Conservation (phyloP, 495 filamentous ascomycete genomes). For the Trichoderma asperelloides region DNA sequence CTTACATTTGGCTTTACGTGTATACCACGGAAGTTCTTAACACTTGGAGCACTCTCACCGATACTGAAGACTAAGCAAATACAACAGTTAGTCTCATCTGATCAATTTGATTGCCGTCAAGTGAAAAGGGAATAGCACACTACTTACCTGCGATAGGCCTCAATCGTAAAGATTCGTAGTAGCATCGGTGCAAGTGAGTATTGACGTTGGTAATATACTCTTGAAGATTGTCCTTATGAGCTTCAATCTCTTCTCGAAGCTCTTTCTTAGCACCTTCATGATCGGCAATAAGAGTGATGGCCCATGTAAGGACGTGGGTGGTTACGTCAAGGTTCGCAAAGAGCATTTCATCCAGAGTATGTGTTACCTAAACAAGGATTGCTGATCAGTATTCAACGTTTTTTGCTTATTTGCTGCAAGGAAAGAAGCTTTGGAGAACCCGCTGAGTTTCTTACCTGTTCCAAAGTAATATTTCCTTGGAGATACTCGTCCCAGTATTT, state of each 20-base stretch:
- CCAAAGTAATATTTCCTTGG: too few relatives aligned
- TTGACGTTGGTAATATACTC: conserved; percentile 16
- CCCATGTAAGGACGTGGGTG: conserved; percentile 29
- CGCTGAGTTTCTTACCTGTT: too few relatives aligned
- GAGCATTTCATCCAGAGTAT: conserved; percentile 37
- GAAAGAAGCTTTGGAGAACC: too few relatives aligned
- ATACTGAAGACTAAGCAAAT: too few relatives aligned
- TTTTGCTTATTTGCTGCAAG: not conserved
- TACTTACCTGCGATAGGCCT: not conserved
- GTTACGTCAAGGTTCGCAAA: conserved; percentile 42
- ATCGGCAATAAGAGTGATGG: conserved; percentile 29
- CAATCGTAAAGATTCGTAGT: not conserved
- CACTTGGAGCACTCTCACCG: too few relatives aligned
- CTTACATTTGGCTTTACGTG: too few relatives aligned
- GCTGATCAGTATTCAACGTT: not conserved
- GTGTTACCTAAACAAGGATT: conserved; percentile 18
- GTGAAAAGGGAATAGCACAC: conserved; percentile 16
- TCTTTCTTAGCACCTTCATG: conserved; percentile 20
- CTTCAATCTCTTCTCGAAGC: conserved; percentile 19
- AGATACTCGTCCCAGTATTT: too few relatives aligned
- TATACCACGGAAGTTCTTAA: too few relatives aligned
- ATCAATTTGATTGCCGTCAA: too few relatives aligned
- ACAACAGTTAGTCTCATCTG: too few relatives aligned
- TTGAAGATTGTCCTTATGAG: not conserved
- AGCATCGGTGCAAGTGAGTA: conserved; percentile 17